A percentile compares a stretch with the other conserved stretches of the same genome.
Conservation (phyloP, 805 yeast genomes). For the Martiniozyma abietophila region DNA sequence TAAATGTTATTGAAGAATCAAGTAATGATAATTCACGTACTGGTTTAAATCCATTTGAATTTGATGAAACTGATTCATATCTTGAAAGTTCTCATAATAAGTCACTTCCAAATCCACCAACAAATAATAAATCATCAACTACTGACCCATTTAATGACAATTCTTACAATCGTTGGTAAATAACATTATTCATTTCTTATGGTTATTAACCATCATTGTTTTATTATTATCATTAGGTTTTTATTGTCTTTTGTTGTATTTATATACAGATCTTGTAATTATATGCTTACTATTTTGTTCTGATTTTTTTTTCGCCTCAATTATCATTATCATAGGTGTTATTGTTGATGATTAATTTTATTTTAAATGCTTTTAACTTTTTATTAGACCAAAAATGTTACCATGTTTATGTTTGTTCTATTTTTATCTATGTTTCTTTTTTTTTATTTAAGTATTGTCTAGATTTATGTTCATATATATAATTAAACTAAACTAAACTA, state of each 20-base stretch:
- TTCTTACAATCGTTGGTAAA: background rate
- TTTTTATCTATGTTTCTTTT: too few species aligned
- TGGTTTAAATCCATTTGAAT: slow-evolving; percentile 10
- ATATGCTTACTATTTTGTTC: background rate
- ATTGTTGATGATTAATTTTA: too few species aligned
- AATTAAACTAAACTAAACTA: too few species aligned
- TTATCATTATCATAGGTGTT: too few species aligned
- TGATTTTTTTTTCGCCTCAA: background rate
- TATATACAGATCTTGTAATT: background rate
- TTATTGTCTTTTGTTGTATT: background rate
- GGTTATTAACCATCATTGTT: background rate
- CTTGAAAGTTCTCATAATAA: background rate
- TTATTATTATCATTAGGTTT: background rate
- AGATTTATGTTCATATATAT: too few species aligned
- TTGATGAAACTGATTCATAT: slow-evolving; percentile 6
- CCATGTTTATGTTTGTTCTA: too few species aligned
- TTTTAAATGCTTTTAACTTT: too few species aligned
- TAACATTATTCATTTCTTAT: background rate
- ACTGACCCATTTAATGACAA: slow-evolving; percentile 4
- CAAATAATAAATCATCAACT: slow-evolving; percentile 1
- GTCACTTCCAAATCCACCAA: slow-evolving; percentile 5
- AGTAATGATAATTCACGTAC: slow-evolving; percentile 7
- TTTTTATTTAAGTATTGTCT: too few species aligned
- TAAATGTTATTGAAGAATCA: background rate
- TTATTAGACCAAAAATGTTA: too few species aligned